Percentiles rank a stretch among this genome's conserved stretches.
Conservation (phyloP, 2,329 filamentous ascomycete species). For the Diaporthe citri region DNA sequence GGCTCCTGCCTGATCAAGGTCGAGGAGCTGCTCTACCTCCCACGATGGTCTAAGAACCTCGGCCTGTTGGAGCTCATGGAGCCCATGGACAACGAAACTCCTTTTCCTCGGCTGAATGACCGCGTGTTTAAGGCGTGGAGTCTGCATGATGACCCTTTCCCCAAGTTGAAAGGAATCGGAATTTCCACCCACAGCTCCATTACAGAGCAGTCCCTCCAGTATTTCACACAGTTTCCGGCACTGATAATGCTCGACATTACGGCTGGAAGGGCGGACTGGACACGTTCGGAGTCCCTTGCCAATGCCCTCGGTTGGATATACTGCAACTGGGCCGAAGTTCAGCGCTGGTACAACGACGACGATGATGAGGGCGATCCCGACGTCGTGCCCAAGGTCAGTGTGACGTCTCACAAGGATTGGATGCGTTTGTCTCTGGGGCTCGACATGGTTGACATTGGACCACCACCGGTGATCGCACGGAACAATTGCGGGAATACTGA, state of each 20-base stretch:
- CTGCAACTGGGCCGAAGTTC: not conserved
- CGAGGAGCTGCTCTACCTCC: conserved; percentile 31
- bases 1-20: conserved; percentile 27
- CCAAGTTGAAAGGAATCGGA: conserved; percentile 22
- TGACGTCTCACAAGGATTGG: not conserved
- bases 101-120: conserved; percentile 31
- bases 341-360: too few relatives aligned
- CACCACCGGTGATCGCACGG: not conserved
- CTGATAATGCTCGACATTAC: conserved; percentile 22
- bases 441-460: not conserved
- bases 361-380: not conserved
- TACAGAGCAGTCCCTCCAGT: conserved; percentile 22
- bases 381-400: not conserved
- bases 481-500: not conserved
- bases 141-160: conserved; percentile 18
- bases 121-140: conserved; percentile 30
- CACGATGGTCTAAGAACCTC: conserved; percentile 30
- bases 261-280: not conserved
- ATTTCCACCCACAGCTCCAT: conserved; percentile 3
- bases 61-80: conserved; percentile 36
- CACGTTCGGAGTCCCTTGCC: not conserved
- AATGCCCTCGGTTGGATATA: conserved; percentile 26
- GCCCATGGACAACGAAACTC: not conserved
- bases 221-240: conserved; percentile 26
- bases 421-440: not conserved